These are phyloP conservation scores for Zea luxurians DNA, from an alignment of 176 grass and related monocot species.

Conservation along the genomic window DNA sequence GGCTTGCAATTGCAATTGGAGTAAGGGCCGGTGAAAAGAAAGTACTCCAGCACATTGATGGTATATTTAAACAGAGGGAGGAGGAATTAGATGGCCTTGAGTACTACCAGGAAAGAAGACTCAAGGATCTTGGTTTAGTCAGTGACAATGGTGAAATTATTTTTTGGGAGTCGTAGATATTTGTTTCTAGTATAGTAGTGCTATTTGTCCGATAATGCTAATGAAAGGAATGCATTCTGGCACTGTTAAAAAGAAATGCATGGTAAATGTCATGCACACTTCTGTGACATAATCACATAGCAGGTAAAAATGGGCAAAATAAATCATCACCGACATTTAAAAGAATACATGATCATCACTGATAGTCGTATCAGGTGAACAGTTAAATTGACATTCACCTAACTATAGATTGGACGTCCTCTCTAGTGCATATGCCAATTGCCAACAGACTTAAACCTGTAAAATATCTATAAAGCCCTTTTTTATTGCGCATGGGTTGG, in stretches of 20 bases:
- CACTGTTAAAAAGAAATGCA: not conserved
- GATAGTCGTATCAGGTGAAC: conserved; percentile 21
- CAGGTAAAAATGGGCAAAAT: not conserved
- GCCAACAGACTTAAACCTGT: conserved; percentile 31
- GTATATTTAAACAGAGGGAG: conserved; percentile 76
- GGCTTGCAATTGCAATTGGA: conserved; percentile 60
- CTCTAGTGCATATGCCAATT: conserved; percentile 2
- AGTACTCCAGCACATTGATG: conserved; percentile 76
- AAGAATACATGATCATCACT: conserved; percentile 23
- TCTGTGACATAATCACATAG: conserved; percentile 10
- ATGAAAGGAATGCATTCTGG: not conserved
- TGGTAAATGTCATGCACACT: not conserved
- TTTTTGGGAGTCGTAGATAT: conserved; percentile 80
- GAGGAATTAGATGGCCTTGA: conserved; percentile 80
- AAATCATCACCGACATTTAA: conserved; percentile 1
- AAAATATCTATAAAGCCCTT: conserved; percentile 5
- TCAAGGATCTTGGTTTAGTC: conserved; percentile 77
- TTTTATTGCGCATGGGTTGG: not conserved
- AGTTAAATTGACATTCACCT: not conserved
- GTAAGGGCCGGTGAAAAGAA: conserved; percentile 88
- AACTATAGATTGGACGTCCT: conserved; percentile 10
- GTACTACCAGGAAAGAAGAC: conserved; percentile 96
- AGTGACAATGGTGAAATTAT: conserved; percentile 95
- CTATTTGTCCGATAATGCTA: not conserved
- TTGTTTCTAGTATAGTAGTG: conserved; percentile 13